Evolutionary conservation across 352 stramenopile species (phyloP), one percentile per base, ranked within the genome.

Genomic region (Globisporangium irregulare): DNA sequence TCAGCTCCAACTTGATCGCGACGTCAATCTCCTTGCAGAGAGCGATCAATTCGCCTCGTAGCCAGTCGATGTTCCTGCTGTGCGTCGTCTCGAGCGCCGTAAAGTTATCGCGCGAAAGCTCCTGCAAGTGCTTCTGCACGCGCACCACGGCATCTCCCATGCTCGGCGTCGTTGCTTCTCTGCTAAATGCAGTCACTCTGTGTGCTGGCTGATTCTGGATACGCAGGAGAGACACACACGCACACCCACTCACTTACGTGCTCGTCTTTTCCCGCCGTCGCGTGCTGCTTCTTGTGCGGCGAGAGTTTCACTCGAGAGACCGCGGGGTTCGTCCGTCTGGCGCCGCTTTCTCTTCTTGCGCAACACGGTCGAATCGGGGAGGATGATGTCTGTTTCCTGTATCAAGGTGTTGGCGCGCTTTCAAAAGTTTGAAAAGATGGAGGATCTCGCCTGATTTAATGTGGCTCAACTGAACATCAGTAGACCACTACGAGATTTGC

Each of bases 71-170:
- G 46, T 86, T 86, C 53, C 36, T 36, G 34, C 67, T 76, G 38
- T 90, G 80, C 9, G 67, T 48, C 46, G 79, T 66, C 63, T 93
- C 82, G 59, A 91, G 54, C 46, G 55, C 70, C 32, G 64, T 62
- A 69, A 84, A 88, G 62, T 90, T 74, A 15, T 87, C 82, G 41
- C 76, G 81, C 60, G 80, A 80, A 24, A 89, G 64, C 34, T 74
- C 70, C 63, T 84, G 81, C 54, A 93, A 70, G 41, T 83, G 80
- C 59, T 76, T 68, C 63, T 80, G 81, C 64, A 90, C 78, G 71
- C 78, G 81, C 66, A 83, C 73, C 69, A 91, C 82, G 63, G 81
- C 82, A 67, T 93, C 85, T 41, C 82, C 74, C 82, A 93, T 91
- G 46, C 50, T 29, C 43, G 53, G 43, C 20, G 56, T 57, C 38